Base-by-base conservation (phyloP, 768 basidiomycete species). In the Cyclocybe cylindracea region DNA sequence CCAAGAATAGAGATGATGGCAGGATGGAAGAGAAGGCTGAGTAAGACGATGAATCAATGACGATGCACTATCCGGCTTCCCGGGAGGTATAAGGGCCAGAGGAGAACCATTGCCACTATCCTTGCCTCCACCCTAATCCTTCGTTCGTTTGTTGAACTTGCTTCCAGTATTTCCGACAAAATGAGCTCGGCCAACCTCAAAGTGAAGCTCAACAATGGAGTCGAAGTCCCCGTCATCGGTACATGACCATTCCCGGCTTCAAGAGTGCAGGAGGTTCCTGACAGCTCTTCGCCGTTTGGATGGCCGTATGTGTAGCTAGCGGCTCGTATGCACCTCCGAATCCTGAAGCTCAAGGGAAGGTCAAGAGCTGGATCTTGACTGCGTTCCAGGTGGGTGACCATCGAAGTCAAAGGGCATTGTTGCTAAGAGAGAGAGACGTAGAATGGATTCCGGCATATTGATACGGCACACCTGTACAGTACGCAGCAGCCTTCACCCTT, bases 361-460 rank as follows among this genome's bases (percentile, higher is more conserved):
- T 68, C 2, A 65, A 70, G 51, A 58, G 55, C 13, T 80, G 77
- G 75, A 66, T 78, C 46, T 40, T 70, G 10, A 64, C 66, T 19
- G 78, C 76, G 14, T 44, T 78, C 13, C 61, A 76, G 60, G 77
- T 72, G 37, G 4, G 61, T 35, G 6, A 1, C 44, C 11, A 39
- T 24, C 41, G 38, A 13, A 39, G 47, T 51, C 1, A 13, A 18
- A 1, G n/a, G 5, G 3, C 3, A 13, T 10, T 11, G 24, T n/a
- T 33, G 14, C 14, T 10, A 14, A 7, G n/a, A 32, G 10, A 10
- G 10, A 4, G 5, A 8, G 5, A 29, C 33, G 5, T 42, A 78
- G 72, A 67, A 69, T 39, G 76, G 73, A 7, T 76, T 70, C 50
- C 65, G 73, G 29, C 76, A 77, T 43, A 65, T 77, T 35, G 75